phyloP scores from a whole-genome alignment of 345 rosid genomes.

The Crucihimalaya himalaica region DNA sequence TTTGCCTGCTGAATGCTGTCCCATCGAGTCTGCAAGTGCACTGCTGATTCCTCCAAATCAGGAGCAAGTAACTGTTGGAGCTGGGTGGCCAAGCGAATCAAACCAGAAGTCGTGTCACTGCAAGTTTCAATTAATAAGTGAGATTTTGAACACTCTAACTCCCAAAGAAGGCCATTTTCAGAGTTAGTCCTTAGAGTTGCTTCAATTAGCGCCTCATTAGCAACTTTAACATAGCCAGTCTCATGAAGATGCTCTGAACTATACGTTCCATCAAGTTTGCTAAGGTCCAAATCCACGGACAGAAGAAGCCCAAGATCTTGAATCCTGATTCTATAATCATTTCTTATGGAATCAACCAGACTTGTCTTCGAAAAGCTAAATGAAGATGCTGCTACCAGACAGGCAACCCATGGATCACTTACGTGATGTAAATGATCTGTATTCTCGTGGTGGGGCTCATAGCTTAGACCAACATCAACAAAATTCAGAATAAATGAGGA shows the following conservation, averaged over 20 bases:
- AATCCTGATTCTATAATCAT: slow-evolving; percentile 60
- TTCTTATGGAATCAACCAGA: slow-evolving; percentile 45
- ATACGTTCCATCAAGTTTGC: slow-evolving; percentile 56
- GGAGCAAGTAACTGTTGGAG: slow-evolving; percentile 89
- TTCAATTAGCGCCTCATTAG: slow-evolving; percentile 66
- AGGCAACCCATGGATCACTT: slow-evolving; percentile 54
- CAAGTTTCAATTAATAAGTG: slow-evolving; percentile 74
- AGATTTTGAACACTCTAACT: slow-evolving; percentile 72
- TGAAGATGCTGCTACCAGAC: slow-evolving; percentile 90
- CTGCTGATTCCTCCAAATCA: slow-evolving; percentile 81
- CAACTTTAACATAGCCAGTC: slow-evolving; percentile 81
- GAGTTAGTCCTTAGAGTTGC: slow-evolving; percentile 62
- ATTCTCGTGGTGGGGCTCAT: slow-evolving; percentile 66
- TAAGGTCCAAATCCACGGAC: slow-evolving; percentile 49
- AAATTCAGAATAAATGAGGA: slow-evolving; percentile 70
- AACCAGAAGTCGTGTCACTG: slow-evolving; percentile 78
- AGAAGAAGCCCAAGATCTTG: slow-evolving; percentile 93
- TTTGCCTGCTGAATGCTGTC: slow-evolving; percentile 58
- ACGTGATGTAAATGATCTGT: slow-evolving; percentile 42
- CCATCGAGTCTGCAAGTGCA: slow-evolving; percentile 89
- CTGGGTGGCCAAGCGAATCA: slow-evolving; percentile 74
- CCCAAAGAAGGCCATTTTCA: slow-evolving; percentile 67
- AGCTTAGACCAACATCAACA: slow-evolving; percentile 87
- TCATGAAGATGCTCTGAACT: slow-evolving; percentile 61
- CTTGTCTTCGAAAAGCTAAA: slow-evolving; percentile 55